These are phyloP conservation scores for Polyporus arcularius DNA, from an alignment of 768 basidiomycete species.

Conservation along the genomic window DNA sequence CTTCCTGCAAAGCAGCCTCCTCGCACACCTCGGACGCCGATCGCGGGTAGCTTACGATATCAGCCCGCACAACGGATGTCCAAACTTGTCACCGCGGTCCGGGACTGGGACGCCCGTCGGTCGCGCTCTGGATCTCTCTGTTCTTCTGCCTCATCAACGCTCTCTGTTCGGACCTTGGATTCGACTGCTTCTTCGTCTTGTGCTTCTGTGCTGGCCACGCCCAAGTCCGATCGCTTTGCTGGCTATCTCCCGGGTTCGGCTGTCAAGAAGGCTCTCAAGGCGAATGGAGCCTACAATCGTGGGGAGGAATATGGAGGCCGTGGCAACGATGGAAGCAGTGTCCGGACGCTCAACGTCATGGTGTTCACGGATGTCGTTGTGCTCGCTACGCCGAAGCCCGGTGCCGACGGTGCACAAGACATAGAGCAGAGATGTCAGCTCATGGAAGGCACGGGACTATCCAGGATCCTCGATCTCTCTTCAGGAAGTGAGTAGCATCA, in stretches of 20 bases:
- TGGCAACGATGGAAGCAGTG: not conserved
- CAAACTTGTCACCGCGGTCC: slow-evolving; percentile 36
- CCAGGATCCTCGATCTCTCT: slow-evolving; percentile 48
- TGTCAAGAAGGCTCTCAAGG: not conserved
- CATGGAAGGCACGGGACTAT: slow-evolving; percentile 47
- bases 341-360: slow-evolving; percentile 37
- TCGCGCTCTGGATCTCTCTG: slow-evolving; percentile 37
- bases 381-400: slow-evolving; percentile 43
- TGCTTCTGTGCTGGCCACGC: slow-evolving; percentile 10
- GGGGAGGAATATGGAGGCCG: not conserved
- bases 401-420: slow-evolving; percentile 9
- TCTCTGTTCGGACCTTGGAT: slow-evolving; percentile 12
- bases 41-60: not conserved
- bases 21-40: not conserved
- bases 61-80: not conserved
- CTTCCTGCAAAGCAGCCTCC: not conserved
- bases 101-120: slow-evolving; percentile 44
- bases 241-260: not conserved
- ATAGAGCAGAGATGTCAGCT: slow-evolving; percentile 41
- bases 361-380: slow-evolving; percentile 74
- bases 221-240: slow-evolving; percentile 10
- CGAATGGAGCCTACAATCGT: slow-evolving; percentile 5
- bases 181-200: slow-evolving; percentile 11
- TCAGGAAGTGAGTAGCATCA: slow-evolving; percentile 31
- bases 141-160: slow-evolving; percentile 16